Evolutionary conservation across 2,329 filamentous ascomycete species (phyloP).

Genomic region (Endocalyx cinctus): DNA sequence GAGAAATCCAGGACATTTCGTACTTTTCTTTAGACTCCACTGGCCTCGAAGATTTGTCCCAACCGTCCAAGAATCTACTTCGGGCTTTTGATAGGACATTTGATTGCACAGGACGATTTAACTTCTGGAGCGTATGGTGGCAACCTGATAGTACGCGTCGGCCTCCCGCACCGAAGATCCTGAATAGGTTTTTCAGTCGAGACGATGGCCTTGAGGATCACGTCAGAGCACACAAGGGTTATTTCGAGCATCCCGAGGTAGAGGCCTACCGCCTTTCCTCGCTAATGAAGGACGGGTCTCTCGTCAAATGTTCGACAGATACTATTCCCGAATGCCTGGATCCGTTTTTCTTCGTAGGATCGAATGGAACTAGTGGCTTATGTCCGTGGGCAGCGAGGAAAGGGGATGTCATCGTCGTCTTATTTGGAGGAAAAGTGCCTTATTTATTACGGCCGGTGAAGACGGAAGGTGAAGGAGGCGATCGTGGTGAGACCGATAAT

Average conservation of each 20-base stretch:
- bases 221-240: background rate
- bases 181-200: background rate
- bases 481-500: background rate
- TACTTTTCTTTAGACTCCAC: background rate
- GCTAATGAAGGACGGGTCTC: background rate
- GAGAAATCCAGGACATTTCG: background rate
- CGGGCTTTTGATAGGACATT: slow-evolving; percentile 2
- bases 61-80: background rate
- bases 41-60: background rate
- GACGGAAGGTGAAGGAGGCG: background rate
- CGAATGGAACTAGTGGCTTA: background rate
- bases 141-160: background rate
- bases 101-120: background rate
- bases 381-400: slow-evolving; percentile 2
- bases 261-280: background rate
- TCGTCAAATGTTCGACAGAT: background rate
- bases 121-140: slow-evolving; percentile 4
- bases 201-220: background rate
- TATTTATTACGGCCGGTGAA: slow-evolving; percentile 1
- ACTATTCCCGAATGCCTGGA: background rate
- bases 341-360: slow-evolving; percentile 1
- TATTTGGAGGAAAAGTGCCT: slow-evolving; percentile 1
- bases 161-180: background rate
- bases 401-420: slow-evolving; percentile 1
- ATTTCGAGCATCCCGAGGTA: background rate